Percentiles rank a stretch among this genome's conserved stretches.
Evolutionary conservation across 768 basidiomycete species (phyloP).

Genomic region (Favolaschia claudopus): DNA sequence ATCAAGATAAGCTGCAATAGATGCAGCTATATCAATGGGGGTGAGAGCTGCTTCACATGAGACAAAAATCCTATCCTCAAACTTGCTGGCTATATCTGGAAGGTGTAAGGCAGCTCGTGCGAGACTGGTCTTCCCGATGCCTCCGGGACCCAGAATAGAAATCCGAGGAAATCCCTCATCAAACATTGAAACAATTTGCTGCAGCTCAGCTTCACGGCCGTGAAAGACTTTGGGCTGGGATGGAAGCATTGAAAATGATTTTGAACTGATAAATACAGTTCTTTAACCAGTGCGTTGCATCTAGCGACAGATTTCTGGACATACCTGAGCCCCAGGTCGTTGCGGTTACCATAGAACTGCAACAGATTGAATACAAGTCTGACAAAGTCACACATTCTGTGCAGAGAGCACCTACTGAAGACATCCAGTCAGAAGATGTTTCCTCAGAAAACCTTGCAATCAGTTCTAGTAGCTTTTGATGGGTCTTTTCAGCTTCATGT

Average conservation of each 20-base stretch:
- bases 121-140: slow-evolving; percentile 4
- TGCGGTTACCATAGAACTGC: no score
- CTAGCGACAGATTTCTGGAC: neutral
- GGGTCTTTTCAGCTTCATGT: neutral
- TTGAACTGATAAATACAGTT: neutral
- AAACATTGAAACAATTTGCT: neutral
- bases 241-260: neutral
- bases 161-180: neutral
- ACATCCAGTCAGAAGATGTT: neutral
- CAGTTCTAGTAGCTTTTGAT: neutral
- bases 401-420: neutral
- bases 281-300: neutral
- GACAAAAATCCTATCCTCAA: neutral
- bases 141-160: slow-evolving; percentile 6
- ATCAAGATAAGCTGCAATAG: neutral
- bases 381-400: neutral
- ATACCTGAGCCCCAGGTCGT: neutral
- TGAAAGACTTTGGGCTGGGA: slow-evolving; percentile 7
- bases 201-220: slow-evolving; percentile 5
- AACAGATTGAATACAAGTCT: neutral
- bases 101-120: slow-evolving; percentile 8
- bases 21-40: neutral
- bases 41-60: neutral
- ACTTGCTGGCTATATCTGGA: neutral
- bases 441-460: neutral